These are phyloP conservation scores for Micractinium conductrix DNA, from an alignment of 139 green algal genomes.

Conservation along the genomic window DNA sequence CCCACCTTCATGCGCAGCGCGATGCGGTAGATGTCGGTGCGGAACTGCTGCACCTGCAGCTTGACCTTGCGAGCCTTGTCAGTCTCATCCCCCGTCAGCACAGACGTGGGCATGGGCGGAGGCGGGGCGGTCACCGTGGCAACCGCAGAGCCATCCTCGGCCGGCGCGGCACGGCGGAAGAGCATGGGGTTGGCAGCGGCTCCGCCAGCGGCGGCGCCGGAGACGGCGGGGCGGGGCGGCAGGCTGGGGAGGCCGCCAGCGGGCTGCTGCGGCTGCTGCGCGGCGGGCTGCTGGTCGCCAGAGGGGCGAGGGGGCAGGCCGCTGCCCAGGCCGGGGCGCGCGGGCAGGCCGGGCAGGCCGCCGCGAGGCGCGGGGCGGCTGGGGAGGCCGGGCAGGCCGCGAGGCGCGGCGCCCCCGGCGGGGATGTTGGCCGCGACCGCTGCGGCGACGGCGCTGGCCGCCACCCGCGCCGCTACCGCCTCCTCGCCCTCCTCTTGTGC, in stretches of 20 bases:
- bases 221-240: constrained; percentile 14
- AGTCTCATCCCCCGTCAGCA: background rate
- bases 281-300: background rate
- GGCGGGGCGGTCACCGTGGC: constrained; percentile 1
- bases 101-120: background rate
- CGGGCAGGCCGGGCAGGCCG: constrained; percentile 30
- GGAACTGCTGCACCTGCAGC: constrained; percentile 42
- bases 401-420: background rate
- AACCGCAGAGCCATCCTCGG: background rate
- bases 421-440: constrained; percentile 7
- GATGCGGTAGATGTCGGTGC: constrained; percentile 40
- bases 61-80: constrained; percentile 22
- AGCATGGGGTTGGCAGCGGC: constrained; percentile 8
- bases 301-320: constrained; percentile 6
- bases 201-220: background rate
- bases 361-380: background rate
- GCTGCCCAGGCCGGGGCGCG: background rate
- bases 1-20: constrained; percentile 38
- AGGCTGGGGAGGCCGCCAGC: background rate
- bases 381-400: constrained; percentile 33
- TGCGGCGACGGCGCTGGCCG: background rate
- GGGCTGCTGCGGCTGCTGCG: background rate
- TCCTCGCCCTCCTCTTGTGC: constrained; percentile 16
- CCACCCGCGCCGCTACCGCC: background rate
- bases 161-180: constrained; percentile 10